Conservation (phyloP, 345 rosid genomes). For the Psidium guajava region DNA sequence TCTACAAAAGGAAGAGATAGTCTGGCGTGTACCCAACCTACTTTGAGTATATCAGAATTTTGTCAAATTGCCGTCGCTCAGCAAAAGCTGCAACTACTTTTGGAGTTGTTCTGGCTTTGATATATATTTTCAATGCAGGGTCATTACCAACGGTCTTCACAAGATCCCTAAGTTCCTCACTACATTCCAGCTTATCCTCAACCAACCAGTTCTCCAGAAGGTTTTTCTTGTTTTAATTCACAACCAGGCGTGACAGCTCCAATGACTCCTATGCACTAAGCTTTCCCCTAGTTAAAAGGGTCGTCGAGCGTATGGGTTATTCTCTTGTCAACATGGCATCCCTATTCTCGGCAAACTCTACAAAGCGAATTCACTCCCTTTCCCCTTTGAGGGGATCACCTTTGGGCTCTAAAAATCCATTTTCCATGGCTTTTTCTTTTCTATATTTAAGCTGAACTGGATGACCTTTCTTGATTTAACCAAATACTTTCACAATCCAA, state of each 20-base stretch:
- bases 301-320: too few species aligned
- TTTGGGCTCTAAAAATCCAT: too few species aligned
- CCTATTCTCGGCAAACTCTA: too few species aligned
- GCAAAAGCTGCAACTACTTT: conserved; percentile 99
- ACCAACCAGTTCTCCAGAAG: conserved; percentile 96
- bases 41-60: conserved; percentile 82
- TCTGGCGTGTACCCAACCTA: conserved; percentile 97
- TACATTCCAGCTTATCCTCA: conserved; percentile 97
- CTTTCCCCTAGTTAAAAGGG: conserved; percentile 89
- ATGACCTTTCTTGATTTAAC: too few species aligned
- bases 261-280: conserved; percentile 94
- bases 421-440: too few species aligned
- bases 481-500: too few species aligned
- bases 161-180: conserved; percentile 98
- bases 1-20: conserved; percentile 93
- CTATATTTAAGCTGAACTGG: too few species aligned
- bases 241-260: conserved; percentile 96
- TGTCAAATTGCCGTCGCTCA: conserved; percentile 91
- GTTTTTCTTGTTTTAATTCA: conserved; percentile 95
- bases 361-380: too few species aligned
- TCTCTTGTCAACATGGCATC: too few species aligned
- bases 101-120: conserved; percentile 89
- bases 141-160: conserved; percentile 99
- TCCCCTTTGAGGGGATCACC: too few species aligned
- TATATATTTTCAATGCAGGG: conserved; percentile 85